phyloP scores from a whole-genome alignment of 2,329 filamentous ascomycete species.

The Lasiodiplodia citricola region DNA sequence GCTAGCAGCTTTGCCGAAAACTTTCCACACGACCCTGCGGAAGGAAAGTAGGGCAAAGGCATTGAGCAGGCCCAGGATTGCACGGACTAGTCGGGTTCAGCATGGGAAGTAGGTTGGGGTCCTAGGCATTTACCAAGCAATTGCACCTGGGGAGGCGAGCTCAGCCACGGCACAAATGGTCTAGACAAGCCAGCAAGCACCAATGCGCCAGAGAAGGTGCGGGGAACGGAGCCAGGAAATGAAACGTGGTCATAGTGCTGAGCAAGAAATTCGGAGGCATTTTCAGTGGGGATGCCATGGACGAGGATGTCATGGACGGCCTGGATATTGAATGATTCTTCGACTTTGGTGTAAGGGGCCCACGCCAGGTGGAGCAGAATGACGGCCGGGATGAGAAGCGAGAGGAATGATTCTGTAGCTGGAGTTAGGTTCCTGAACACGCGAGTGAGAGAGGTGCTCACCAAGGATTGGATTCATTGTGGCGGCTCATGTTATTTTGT shows the following conservation, averaged over 20 bases:
- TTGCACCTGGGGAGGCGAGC: conserved; percentile 62
- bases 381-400: conserved; percentile 42
- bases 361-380: conserved; percentile 72
- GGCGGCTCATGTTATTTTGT: not conserved
- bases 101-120: not conserved
- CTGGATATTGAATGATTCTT: conserved; percentile 98
- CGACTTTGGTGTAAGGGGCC: conserved; percentile 94
- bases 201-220: conserved; percentile 85
- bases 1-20: conserved; percentile 71
- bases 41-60: conserved; percentile 71
- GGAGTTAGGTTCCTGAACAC: not conserved
- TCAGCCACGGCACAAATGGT: conserved; percentile 65
- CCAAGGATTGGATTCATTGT: conserved; percentile 24
- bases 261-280: conserved; percentile 61
- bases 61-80: conserved; percentile 79
- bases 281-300: conserved; percentile 72
- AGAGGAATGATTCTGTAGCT: conserved; percentile 18
- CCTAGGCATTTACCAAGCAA: conserved; percentile 54
- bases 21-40: conserved; percentile 64
- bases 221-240: conserved; percentile 89
- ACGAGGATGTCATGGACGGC: conserved; percentile 87
- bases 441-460: not conserved
- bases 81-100: conserved; percentile 62
- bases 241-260: conserved; percentile 83
- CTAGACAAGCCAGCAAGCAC: conserved; percentile 74